phyloP scores from a whole-genome alignment of 108 stramenopile species.

The Bacterosira constricta region DNA sequence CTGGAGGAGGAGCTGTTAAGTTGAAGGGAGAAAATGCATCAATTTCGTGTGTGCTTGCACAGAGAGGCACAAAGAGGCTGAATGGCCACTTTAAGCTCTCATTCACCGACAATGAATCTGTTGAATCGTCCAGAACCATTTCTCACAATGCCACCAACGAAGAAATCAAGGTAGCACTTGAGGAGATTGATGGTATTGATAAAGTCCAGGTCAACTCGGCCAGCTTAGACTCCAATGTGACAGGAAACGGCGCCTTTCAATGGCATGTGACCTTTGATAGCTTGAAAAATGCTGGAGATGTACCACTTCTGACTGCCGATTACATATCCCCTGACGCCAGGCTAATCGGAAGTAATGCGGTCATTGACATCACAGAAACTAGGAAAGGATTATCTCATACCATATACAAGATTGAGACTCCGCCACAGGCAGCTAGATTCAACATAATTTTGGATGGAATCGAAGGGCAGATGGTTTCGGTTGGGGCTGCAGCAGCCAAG shows the following conservation, averaged over 20 bases:
- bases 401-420: slow-evolving; percentile 21
- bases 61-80: slow-evolving; percentile 18
- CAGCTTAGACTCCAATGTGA: slow-evolving; percentile 20
- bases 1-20: slow-evolving; percentile 30
- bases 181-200: slow-evolving; percentile 21
- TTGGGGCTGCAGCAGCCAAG: background rate
- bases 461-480: background rate
- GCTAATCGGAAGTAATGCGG: slow-evolving; percentile 38
- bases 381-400: slow-evolving; percentile 26
- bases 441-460: slow-evolving; percentile 16
- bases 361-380: slow-evolving; percentile 32
- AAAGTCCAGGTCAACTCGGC: slow-evolving; percentile 31
- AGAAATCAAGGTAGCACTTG: slow-evolving; percentile 33
- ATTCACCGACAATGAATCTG: slow-evolving; percentile 14
- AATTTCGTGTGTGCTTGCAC: slow-evolving; percentile 7
- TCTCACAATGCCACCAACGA: slow-evolving; percentile 35
- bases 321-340: slow-evolving; percentile 1
- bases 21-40: slow-evolving; percentile 27
- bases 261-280: slow-evolving; percentile 54
- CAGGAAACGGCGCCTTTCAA: slow-evolving; percentile 27
- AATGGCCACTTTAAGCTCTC: slow-evolving; percentile 21
- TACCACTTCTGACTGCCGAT: slow-evolving; percentile 37
- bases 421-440: slow-evolving; percentile 4
- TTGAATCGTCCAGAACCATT: slow-evolving; percentile 27
- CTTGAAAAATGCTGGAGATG: slow-evolving; percentile 52